Percentiles rank a stretch among this genome's conserved stretches.
Evolutionary conservation across 257 asterid species (phyloP).

Genomic region (Solanum pimpinellifolium): DNA sequence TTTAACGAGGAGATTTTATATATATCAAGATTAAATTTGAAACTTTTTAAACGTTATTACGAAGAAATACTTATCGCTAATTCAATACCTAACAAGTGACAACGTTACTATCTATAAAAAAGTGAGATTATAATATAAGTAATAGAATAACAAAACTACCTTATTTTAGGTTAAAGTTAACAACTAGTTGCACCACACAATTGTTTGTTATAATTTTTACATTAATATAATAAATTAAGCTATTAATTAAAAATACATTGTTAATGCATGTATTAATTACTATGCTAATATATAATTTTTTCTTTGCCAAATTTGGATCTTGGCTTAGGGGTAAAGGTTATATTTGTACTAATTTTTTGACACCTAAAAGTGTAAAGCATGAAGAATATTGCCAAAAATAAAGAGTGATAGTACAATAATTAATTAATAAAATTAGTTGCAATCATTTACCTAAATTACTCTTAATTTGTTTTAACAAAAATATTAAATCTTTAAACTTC

Average conservation of each 20-base stretch:
- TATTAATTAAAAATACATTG: not conserved
- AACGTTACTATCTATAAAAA: not conserved
- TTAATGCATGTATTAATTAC: not conserved
- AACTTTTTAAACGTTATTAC: accelerated
- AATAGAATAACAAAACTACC: not conserved
- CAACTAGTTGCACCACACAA: not conserved
- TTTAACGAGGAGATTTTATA: not conserved
- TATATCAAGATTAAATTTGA: accelerated
- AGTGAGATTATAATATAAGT: not conserved
- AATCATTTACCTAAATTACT: not conserved
- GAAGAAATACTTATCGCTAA: not conserved
- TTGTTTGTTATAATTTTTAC: not conserved
- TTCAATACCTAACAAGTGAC: not conserved
- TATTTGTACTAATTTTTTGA: not conserved
- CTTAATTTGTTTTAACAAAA: too few relatives aligned
- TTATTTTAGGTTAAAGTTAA: not conserved
- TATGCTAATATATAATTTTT: not conserved
- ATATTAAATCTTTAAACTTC: not conserved
- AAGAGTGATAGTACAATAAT: not conserved
- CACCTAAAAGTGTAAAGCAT: not conserved
- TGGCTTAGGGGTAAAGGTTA: not conserved
- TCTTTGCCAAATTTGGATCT: not conserved
- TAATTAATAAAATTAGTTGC: not conserved
- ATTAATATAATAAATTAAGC: not conserved
- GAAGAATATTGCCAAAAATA: not conserved